A percentile compares a stretch with the other conserved stretches of the same genome.
phyloP scores from a whole-genome alignment of 768 basidiomycete genomes.

The Termitomyces heimii region DNA sequence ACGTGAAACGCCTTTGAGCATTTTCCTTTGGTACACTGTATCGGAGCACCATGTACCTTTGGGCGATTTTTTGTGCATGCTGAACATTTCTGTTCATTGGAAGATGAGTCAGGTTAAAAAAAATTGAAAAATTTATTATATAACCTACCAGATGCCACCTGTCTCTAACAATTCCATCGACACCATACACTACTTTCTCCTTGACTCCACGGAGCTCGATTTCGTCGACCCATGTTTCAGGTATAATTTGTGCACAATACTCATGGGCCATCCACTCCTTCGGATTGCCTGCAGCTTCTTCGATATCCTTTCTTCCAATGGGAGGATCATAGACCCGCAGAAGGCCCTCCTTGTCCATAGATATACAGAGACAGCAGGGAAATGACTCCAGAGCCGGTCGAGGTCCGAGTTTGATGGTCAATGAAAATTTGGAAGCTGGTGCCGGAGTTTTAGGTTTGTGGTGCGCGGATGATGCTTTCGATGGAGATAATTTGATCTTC shows the following conservation, averaged over 20 bases:
- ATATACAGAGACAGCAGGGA: slow-evolving; percentile 69
- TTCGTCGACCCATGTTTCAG: slow-evolving; percentile 89
- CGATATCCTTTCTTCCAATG: slow-evolving; percentile 42
- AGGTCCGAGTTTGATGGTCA: slow-evolving; percentile 67
- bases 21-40: slow-evolving; percentile 94
- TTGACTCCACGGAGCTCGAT: slow-evolving; percentile 38
- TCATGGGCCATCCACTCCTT: slow-evolving; percentile 74
- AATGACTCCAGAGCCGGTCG: slow-evolving; percentile 51
- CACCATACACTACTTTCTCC: slow-evolving; percentile 69
- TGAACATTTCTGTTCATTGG: slow-evolving; percentile 71
- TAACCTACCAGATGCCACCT: slow-evolving; percentile 83
- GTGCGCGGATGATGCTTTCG: slow-evolving; percentile 15
- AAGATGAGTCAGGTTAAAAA: background rate
- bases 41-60: slow-evolving; percentile 72
- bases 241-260: slow-evolving; percentile 72
- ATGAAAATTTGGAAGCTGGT: slow-evolving; percentile 33
- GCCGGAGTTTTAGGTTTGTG: slow-evolving; percentile 1
- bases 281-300: slow-evolving; percentile 39
- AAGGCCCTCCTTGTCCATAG: slow-evolving; percentile 44
- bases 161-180: slow-evolving; percentile 83
- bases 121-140: background rate
- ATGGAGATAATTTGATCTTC: slow-evolving; percentile 31
- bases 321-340: slow-evolving; percentile 69
- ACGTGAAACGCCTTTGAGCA: slow-evolving; percentile 92
- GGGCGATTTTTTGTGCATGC: slow-evolving; percentile 66